A percentile compares a stretch with the other conserved stretches of the same genome.
Evolutionary conservation across 1,284 basidiomycete species (phyloP).

Genomic region (Rhodotorula sp.): DNA sequence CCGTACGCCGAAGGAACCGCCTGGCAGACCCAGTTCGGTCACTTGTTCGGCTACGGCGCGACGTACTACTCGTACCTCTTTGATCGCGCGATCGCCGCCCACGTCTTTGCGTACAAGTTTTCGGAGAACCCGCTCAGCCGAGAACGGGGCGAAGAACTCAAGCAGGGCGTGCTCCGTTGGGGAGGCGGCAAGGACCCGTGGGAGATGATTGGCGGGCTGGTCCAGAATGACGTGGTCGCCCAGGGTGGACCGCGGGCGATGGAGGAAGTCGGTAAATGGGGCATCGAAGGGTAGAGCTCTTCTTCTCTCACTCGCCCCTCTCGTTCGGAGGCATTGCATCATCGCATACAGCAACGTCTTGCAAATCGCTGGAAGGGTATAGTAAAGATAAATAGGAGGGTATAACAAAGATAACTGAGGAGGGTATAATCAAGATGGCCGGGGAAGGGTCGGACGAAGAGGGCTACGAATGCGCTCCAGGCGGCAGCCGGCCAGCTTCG

Average conservation of each 20-base stretch:
- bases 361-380: too few species aligned
- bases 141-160: slow-evolving; percentile 71
- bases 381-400: too few species aligned
- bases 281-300: slow-evolving; percentile 55
- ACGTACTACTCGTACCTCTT: slow-evolving; percentile 98
- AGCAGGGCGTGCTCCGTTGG: slow-evolving; percentile 68
- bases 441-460: too few species aligned
- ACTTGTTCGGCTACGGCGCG: slow-evolving; percentile 92
- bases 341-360: background rate
- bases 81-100: slow-evolving; percentile 88
- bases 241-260: slow-evolving; percentile 77
- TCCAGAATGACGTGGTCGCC: slow-evolving; percentile 63
- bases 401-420: background rate
- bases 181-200: slow-evolving; percentile 93
- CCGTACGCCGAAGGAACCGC: slow-evolving; percentile 77
- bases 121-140: slow-evolving; percentile 48
- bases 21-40: slow-evolving; percentile 93
- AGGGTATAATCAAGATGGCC: background rate
- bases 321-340: background rate
- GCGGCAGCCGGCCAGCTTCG: too few species aligned
- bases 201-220: slow-evolving; percentile 78
- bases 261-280: slow-evolving; percentile 84
- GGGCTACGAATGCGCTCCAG: too few species aligned
- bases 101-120: slow-evolving; percentile 81
- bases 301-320: background rate